Base-by-base conservation (phyloP, 2,329 filamentous ascomycete species). In the Metarhizium rileyi region DNA sequence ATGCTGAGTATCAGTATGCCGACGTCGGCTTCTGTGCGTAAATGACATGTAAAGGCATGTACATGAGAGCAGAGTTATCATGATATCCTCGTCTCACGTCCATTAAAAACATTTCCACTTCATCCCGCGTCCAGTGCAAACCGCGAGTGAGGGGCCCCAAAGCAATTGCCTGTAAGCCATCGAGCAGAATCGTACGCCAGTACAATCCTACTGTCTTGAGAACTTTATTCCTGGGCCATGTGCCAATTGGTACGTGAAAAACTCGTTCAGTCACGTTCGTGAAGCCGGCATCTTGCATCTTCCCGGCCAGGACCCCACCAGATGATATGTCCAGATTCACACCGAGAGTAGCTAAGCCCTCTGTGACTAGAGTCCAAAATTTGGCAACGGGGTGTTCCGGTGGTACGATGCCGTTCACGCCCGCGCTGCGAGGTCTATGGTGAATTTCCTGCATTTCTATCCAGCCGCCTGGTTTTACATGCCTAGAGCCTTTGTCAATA, bases 11-110 rank as follows among this genome's bases (percentile, higher is more conserved):
- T 38, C 50, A 50, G 23, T 50, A 52, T 26, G 44, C 47, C 6
- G 48, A 33, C 4, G 27, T 30, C 3, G 76, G 74, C 59, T 73
- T 78, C 60, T 80, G 77, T 16, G 70, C 76, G 55, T 75, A 78
- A 12, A 78, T 65, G 47, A 79, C 68, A 57, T 77, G 71, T 55
- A 78, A 65, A 8, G 75, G 76, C 76, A 80, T 80, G 53, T 76
- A 78, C 66, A 70, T 65, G 56, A 73, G 68, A 55, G 63, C 63
- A 50, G 61, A 57, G 45, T 70, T 70, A 49, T 74, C 71, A 53
- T 65, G 63, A 54, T 74, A 76, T n/a, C 70, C 72, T 52, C 65
- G 72, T 53, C 72, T 64, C 16, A 77, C 73, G 18, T 71, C 64
- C 12, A 74, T 62, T 16, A 78, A 66, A 52, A 74, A 73, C 12